Evolutionary conservation across 2,329 filamentous ascomycete species (phyloP).

Genomic region (Sordariomycetes sp.): DNA sequence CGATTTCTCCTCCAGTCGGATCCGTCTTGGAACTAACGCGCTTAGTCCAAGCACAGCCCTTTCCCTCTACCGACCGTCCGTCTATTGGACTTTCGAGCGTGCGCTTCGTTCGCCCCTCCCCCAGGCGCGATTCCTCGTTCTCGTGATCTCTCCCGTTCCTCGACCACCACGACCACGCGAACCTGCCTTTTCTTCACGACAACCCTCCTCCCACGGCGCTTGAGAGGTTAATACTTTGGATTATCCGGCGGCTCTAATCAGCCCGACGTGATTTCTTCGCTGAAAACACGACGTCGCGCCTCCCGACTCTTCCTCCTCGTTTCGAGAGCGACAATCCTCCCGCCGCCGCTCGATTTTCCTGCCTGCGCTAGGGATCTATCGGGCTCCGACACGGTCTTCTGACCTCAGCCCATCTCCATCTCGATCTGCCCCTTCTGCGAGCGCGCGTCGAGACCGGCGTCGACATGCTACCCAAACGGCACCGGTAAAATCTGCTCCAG

Average conservation of each 20-base stretch:
- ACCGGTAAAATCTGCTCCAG: constrained; percentile 30
- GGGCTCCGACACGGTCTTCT: not conserved
- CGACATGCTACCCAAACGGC: constrained; percentile 48
- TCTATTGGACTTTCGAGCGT: constrained; percentile 1
- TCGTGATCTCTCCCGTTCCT: constrained; percentile 1
- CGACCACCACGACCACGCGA: constrained; percentile 5
- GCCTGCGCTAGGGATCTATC: not conserved
- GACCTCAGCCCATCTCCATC: not conserved
- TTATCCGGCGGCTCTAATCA: not conserved
- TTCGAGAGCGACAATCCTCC: not conserved
- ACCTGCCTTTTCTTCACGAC: not conserved
- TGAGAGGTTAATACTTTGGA: not conserved
- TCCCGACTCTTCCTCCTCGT: not conserved
- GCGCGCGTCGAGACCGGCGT: constrained; percentile 25
- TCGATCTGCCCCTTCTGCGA: constrained; percentile 5
- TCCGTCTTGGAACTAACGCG: constrained; percentile 1
- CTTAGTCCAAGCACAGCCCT: not conserved
- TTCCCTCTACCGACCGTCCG: not conserved
- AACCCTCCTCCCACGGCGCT: not conserved
- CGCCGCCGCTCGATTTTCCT: not conserved
- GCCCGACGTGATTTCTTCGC: not conserved
- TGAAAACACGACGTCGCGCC: not conserved
- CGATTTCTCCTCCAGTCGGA: constrained; percentile 1
- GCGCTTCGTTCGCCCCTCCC: not conserved
- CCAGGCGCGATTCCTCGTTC: constrained; percentile 1